phyloP scores from a whole-genome alignment of 139 green algal species.

The Coelastrella sp. region DNA sequence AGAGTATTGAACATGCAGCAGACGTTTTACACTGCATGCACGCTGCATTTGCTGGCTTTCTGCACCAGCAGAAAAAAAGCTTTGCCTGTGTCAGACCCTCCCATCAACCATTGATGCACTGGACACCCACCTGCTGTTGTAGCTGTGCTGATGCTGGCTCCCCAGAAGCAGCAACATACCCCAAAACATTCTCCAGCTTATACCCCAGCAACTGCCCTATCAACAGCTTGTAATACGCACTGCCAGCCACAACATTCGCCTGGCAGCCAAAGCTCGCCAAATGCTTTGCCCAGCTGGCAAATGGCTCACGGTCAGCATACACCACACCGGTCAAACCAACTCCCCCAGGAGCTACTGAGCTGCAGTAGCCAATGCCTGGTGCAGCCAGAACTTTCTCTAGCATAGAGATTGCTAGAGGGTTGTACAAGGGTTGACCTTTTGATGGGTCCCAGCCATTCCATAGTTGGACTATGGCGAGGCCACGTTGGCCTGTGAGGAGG shows the following conservation, averaged over 20 bases:
- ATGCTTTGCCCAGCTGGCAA: constrained; percentile 49
- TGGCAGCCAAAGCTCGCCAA: constrained; percentile 59
- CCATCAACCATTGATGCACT: background rate
- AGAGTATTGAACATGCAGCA: too few species aligned
- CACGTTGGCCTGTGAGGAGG: constrained; percentile 46
- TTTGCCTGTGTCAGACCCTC: background rate
- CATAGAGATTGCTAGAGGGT: constrained; percentile 38
- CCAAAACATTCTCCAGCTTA: constrained; percentile 47
- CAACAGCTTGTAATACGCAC: constrained; percentile 61
- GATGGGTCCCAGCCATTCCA: constrained; percentile 55
- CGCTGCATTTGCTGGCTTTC: too few species aligned
- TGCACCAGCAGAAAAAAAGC: too few species aligned
- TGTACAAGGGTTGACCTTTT: constrained; percentile 53
- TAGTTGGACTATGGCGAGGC: constrained; percentile 55
- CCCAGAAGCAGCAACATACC: constrained; percentile 43
- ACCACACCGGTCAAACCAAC: constrained; percentile 51
- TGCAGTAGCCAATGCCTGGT: constrained; percentile 5
- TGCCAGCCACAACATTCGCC: constrained; percentile 56
- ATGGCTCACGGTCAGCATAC: constrained; percentile 56
- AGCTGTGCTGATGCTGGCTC: background rate
- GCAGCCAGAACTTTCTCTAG: constrained; percentile 7
- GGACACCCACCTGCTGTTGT: constrained; percentile 29
- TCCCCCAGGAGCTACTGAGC: constrained; percentile 41
- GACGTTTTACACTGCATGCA: too few species aligned
- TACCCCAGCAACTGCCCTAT: constrained; percentile 57